Conservation (phyloP, 768 basidiomycete genomes). For the Multifurca ochricompacta region DNA sequence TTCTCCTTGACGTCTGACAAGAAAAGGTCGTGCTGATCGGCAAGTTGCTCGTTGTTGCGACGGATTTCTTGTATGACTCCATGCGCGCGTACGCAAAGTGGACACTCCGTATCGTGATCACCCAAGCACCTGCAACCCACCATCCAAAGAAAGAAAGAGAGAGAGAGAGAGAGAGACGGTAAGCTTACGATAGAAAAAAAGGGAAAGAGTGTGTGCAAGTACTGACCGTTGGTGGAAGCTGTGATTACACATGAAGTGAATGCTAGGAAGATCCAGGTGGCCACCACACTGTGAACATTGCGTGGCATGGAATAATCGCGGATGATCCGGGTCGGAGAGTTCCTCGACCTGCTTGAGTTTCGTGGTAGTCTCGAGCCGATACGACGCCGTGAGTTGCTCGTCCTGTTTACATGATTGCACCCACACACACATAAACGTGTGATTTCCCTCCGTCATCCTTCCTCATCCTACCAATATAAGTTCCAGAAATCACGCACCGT, state of each 20-base stretch:
- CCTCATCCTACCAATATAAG: not conserved
- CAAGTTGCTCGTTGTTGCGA: slow-evolving; percentile 75
- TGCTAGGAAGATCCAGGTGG: slow-evolving; percentile 83
- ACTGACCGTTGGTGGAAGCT: slow-evolving; percentile 88
- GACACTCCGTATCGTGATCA: slow-evolving; percentile 86
- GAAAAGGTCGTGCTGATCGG: slow-evolving; percentile 77
- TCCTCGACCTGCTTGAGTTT: slow-evolving; percentile 79
- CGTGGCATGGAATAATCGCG: slow-evolving; percentile 90
- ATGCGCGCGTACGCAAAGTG: slow-evolving; percentile 79
- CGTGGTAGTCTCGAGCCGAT: slow-evolving; percentile 72
- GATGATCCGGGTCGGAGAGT: slow-evolving; percentile 67
- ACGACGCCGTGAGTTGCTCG: slow-evolving; percentile 77
- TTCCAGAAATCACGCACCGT: slow-evolving; percentile 39
- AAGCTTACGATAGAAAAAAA: not conserved
- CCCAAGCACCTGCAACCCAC: slow-evolving; percentile 60
- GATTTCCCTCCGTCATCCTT: not conserved
- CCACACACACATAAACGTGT: not conserved
- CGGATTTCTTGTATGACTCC: slow-evolving; percentile 86
- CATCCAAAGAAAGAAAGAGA: not conserved
- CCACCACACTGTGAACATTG: slow-evolving; percentile 85
- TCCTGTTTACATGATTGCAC: slow-evolving; percentile 71
- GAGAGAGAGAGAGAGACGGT: not conserved
- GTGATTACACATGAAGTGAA: slow-evolving; percentile 98
- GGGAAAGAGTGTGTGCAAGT: not conserved
- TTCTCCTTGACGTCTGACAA: slow-evolving; percentile 61